phyloP scores from a whole-genome alignment of 768 basidiomycete genomes.

The Crucibulum laeve region DNA sequence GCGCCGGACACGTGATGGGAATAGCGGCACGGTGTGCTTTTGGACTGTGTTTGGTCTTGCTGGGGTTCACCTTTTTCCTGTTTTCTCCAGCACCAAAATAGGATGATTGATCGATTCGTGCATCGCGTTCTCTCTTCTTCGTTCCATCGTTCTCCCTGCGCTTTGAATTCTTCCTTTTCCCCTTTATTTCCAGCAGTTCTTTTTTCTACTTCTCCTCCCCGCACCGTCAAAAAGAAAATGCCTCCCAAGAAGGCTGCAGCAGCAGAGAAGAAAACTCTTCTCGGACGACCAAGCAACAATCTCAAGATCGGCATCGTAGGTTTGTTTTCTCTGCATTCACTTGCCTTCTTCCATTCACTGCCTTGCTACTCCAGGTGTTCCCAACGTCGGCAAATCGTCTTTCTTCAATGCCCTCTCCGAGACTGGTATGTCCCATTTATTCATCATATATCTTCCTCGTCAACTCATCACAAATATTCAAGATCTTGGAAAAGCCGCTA shows the following conservation, averaged over 20 bases:
- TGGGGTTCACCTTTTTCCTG: conserved; percentile 12
- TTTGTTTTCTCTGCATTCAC: conserved; percentile 37
- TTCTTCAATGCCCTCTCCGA: conserved; percentile 97
- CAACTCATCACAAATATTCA: conserved; percentile 9
- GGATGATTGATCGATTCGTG: conserved; percentile 22
- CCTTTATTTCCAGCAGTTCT: conserved; percentile 21
- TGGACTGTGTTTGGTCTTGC: conserved; percentile 1
- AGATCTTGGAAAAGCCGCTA: conserved; percentile 93
- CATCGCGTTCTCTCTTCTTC: conserved; percentile 11
- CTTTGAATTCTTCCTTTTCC: conserved; percentile 6
- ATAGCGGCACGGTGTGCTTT: conserved; percentile 1
- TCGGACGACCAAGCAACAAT: conserved; percentile 95
- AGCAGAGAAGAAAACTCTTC: conserved; percentile 78
- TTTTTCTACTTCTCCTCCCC: conserved; percentile 26
- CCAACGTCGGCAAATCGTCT: conserved; percentile 98
- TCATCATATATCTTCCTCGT: not conserved
- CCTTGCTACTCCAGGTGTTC: conserved; percentile 52
- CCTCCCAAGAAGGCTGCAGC: conserved; percentile 82
- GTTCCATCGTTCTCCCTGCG: conserved; percentile 10
- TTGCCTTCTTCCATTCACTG: conserved; percentile 14
- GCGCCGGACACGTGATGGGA: conserved; percentile 5
- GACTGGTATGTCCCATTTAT: conserved; percentile 58
- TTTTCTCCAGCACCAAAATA: conserved; percentile 9
- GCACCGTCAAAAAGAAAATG: conserved; percentile 65
- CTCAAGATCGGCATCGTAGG: conserved; percentile 99